phyloP scores from a whole-genome alignment of 768 basidiomycete genomes.

The Boletellus sp. region DNA sequence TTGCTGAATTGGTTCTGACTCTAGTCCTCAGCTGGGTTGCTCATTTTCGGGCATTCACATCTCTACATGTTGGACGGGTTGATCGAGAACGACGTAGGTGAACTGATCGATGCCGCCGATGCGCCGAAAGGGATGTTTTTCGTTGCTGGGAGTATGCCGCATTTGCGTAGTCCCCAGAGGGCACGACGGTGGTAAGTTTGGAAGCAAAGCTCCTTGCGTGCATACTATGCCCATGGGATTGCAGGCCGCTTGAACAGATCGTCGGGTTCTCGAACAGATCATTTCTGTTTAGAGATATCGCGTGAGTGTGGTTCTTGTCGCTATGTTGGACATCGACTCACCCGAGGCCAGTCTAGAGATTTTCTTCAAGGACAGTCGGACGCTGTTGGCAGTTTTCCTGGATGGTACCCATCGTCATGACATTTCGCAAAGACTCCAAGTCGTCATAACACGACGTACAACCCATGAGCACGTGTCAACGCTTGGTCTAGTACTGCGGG shows the following conservation, averaged over 20 bases:
- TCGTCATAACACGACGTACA: conserved; percentile 41
- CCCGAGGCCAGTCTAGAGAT: conserved; percentile 64
- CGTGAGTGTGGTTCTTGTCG: conserved; percentile 46
- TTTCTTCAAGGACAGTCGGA: conserved; percentile 90
- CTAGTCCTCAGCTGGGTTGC: conserved; percentile 57
- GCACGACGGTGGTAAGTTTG: conserved; percentile 74
- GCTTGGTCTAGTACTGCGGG: conserved; percentile 45
- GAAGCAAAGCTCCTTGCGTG: neutral
- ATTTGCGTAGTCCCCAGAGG: conserved; percentile 72
- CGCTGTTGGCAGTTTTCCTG: conserved; percentile 78
- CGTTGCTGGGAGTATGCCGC: conserved; percentile 80
- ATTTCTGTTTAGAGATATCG: conserved; percentile 89
- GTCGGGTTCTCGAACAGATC: conserved; percentile 74
- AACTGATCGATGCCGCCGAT: conserved; percentile 83
- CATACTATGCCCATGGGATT: neutral
- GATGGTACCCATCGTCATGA: conserved; percentile 62
- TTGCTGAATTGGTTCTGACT: neutral
- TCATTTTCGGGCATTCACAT: conserved; percentile 83
- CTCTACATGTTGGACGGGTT: conserved; percentile 90
- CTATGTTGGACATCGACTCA: neutral
- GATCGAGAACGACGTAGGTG: conserved; percentile 81
- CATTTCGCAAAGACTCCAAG: conserved; percentile 50
- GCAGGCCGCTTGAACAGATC: conserved; percentile 77
- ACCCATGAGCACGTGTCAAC: conserved; percentile 40
- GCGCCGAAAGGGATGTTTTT: conserved; percentile 79